phyloP scores from a whole-genome alignment of 176 grass and related monocot species.

The Eleusine coracana region DNA sequence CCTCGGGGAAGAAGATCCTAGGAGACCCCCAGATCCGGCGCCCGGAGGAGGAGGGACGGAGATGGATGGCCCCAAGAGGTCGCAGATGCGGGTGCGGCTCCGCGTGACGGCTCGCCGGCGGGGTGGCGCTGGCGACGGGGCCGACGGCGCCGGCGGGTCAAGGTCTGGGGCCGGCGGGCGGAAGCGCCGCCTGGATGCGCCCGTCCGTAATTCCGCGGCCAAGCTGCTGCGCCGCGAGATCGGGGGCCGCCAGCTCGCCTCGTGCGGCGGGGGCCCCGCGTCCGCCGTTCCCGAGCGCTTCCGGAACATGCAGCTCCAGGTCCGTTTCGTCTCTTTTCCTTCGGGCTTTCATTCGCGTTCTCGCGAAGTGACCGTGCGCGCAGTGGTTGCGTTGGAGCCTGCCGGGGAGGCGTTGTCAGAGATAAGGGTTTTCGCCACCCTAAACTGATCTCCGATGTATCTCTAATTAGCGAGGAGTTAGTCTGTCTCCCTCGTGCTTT shows the following conservation, averaged over 20 bases:
- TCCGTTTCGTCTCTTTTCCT: not conserved
- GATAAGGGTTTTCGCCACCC: conserved; percentile 6
- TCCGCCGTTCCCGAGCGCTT: conserved; percentile 79
- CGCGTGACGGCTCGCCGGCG: conserved; percentile 75
- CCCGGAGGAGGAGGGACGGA: not conserved
- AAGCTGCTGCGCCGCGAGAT: conserved; percentile 96
- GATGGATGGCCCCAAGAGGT: conserved; percentile 57
- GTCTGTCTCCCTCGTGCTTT: not conserved
- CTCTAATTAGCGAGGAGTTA: not conserved
- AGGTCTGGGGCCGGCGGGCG: not conserved
- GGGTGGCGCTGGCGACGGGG: conserved; percentile 18
- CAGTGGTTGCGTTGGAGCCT: not conserved
- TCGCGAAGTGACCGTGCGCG: not conserved
- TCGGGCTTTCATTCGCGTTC: too few relatives aligned
- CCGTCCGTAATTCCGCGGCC: conserved; percentile 66
- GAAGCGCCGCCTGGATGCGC: conserved; percentile 50
- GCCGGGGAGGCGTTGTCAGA: not conserved
- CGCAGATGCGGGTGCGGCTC: conserved; percentile 63
- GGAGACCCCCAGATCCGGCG: conserved; percentile 8
- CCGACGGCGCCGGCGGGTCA: not conserved
- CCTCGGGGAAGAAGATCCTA: not conserved
- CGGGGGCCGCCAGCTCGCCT: conserved; percentile 62
- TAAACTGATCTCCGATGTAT: not conserved
- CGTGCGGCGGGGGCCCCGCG: conserved; percentile 53
- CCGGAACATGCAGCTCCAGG: conserved; percentile 92